These are phyloP conservation scores for Claviceps purpurea DNA, from an alignment of 2,329 filamentous ascomycete genomes.

Conservation along the genomic window DNA sequence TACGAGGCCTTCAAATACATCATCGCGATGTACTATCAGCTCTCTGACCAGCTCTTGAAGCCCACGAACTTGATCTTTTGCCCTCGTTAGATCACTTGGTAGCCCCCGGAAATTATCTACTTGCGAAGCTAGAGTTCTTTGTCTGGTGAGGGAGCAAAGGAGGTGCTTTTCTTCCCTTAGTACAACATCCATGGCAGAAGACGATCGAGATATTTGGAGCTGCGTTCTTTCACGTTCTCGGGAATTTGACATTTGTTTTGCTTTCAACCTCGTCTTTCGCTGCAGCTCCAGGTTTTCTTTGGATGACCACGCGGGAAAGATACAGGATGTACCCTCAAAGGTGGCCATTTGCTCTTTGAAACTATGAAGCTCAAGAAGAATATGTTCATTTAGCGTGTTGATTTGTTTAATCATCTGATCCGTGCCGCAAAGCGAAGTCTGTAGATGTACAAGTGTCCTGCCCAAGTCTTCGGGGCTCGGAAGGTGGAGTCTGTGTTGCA, in stretches of 20 bases:
- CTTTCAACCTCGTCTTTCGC: constrained; percentile 53
- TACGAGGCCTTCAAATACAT: constrained; percentile 60
- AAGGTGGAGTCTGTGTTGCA: constrained; percentile 34
- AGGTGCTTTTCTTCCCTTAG: constrained; percentile 45
- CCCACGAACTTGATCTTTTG: constrained; percentile 55
- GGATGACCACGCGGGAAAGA: constrained; percentile 43
- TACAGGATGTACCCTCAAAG: constrained; percentile 33
- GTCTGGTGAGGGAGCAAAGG: constrained; percentile 39
- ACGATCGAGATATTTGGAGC: constrained; percentile 18
- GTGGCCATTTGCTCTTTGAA: constrained; percentile 26
- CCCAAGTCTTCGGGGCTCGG: constrained; percentile 37
- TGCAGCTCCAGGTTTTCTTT: constrained; percentile 63
- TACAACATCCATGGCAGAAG: constrained; percentile 43
- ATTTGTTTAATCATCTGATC: constrained; percentile 44
- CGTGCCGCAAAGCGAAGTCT: constrained; percentile 37
- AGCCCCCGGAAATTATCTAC: constrained; percentile 57
- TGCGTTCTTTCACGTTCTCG: constrained; percentile 36
- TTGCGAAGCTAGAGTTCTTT: constrained; percentile 47
- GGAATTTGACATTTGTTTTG: constrained; percentile 50
- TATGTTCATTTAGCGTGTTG: constrained; percentile 39
- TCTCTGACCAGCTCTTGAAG: constrained; percentile 50
- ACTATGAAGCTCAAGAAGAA: constrained; percentile 35
- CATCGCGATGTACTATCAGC: constrained; percentile 52
- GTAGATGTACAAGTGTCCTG: constrained; percentile 39
- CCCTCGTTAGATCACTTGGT: constrained; percentile 55